Evolutionary conservation across 176 grass and related monocot genomes (phyloP).

Genomic region (Pontederia crassipes): DNA sequence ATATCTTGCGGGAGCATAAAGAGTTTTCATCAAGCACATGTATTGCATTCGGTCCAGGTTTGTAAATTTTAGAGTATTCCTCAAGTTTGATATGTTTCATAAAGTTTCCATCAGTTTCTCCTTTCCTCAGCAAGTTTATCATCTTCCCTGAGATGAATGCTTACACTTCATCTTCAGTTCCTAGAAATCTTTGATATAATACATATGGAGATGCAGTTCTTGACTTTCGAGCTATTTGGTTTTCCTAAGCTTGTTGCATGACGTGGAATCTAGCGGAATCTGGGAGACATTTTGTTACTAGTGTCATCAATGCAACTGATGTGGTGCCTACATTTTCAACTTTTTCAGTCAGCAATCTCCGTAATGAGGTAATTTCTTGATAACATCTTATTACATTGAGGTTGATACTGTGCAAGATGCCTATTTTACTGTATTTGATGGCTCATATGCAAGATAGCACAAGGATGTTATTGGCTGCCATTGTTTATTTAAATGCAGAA

Average conservation of each 20-base stretch:
- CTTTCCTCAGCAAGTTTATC: no score
- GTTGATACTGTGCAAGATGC: no score
- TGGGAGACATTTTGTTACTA: slow-evolving; percentile 62
- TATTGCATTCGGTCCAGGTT: slow-evolving; percentile 93
- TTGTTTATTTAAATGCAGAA: no score
- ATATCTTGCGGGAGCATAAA: slow-evolving; percentile 77
- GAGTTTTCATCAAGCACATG: slow-evolving; percentile 65
- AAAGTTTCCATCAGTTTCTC: no score
- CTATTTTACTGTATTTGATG: no score
- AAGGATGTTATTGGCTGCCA: no score
- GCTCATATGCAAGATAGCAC: no score
- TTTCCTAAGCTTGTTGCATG: slow-evolving; percentile 62
- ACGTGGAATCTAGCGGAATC: slow-evolving; percentile 83
- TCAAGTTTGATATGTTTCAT: no score
- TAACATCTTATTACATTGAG: no score
- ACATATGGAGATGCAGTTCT: background rate
- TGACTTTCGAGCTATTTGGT: slow-evolving; percentile 19
- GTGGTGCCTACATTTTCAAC: slow-evolving; percentile 62
- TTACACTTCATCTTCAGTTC: background rate
- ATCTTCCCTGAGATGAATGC: no score
- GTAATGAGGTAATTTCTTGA: slow-evolving; percentile 50
- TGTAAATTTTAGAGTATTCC: slow-evolving; percentile 15
- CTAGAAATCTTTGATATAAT: background rate
- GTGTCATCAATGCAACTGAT: slow-evolving; percentile 86
- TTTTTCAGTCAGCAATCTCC: slow-evolving; percentile 50